A percentile compares a stretch with the other conserved stretches of the same genome.
Conservation (phyloP, 306 rosid species). For the Lathyrus sativus region DNA sequence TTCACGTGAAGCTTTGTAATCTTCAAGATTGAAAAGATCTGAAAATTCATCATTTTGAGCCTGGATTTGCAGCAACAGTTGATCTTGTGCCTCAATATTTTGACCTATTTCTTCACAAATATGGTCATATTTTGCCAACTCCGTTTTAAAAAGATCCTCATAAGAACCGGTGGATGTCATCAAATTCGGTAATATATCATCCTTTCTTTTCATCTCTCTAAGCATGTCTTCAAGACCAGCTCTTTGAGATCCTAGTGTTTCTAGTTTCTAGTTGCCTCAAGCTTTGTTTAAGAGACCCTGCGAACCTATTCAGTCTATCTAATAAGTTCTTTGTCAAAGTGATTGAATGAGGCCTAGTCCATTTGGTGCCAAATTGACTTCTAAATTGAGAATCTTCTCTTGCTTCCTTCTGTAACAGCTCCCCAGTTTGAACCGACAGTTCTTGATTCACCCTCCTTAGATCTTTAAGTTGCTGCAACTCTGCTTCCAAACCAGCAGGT, state of each 20-base stretch:
- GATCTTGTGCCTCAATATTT: slow-evolving; percentile 94
- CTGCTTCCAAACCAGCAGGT: slow-evolving; percentile 90
- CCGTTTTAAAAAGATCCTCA: slow-evolving; percentile 97
- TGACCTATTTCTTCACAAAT: slow-evolving; percentile 86
- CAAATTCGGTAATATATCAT: slow-evolving; percentile 96
- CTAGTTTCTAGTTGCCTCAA: slow-evolving; percentile 98
- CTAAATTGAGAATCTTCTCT: slow-evolving; percentile 94
- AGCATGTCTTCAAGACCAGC: slow-evolving; percentile 99
- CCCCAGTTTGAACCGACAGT: slow-evolving; percentile 82
- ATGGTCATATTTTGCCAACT: slow-evolving; percentile 85
- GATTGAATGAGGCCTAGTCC: slow-evolving; percentile 98
- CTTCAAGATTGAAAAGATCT: slow-evolving; percentile 86
- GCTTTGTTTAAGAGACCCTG: slow-evolving; percentile 94
- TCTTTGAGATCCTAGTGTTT: slow-evolving; percentile 95
- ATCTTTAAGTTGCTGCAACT: slow-evolving; percentile 91
- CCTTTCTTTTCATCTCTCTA: slow-evolving; percentile 99
- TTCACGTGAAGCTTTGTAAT: slow-evolving; percentile 92
- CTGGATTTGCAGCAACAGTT: slow-evolving; percentile 90
- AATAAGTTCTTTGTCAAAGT: slow-evolving; percentile 93
- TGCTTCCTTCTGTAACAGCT: slow-evolving; percentile 88
- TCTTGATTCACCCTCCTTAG: slow-evolving; percentile 94
- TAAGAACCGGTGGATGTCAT: slow-evolving; percentile 97
- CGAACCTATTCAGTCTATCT: slow-evolving; percentile 88
- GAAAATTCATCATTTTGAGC: slow-evolving; percentile 86
- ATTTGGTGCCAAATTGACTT: slow-evolving; percentile 89